These are phyloP conservation scores for Stylosanthes scabra DNA, from an alignment of 331 rosid genomes.

Conservation along the genomic window DNA sequence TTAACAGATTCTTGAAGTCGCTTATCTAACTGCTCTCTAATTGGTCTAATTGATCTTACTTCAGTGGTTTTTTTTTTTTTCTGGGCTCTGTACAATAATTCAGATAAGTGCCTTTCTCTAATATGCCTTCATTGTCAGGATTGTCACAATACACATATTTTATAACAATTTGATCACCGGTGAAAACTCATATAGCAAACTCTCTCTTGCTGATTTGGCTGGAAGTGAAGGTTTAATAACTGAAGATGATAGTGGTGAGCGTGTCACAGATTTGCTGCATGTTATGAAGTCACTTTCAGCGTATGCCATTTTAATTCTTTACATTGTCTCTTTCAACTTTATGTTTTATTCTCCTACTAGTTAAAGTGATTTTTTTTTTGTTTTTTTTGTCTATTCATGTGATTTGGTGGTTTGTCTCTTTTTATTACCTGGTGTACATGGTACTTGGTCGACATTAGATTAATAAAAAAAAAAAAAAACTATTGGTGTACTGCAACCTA, in stretches of 20 bases:
- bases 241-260: conserved; percentile 83
- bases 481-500: too few species aligned
- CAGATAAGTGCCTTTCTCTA: conserved; percentile 30
- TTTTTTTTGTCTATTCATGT: not conserved
- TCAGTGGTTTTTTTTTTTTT: not conserved
- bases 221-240: conserved; percentile 87
- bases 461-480: too few species aligned
- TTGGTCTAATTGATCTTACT: not conserved
- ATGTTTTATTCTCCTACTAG: conserved; percentile 6
- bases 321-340: conserved; percentile 2
- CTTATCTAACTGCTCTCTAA: too few species aligned
- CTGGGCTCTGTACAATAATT: conserved; percentile 24
- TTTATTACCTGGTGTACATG: conserved; percentile 1
- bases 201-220: conserved; percentile 86
- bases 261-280: conserved; percentile 82
- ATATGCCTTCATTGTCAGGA: conserved; percentile 59
- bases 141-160: conserved; percentile 64
- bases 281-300: conserved; percentile 96
- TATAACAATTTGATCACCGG: conserved; percentile 73
- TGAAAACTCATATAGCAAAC: conserved; percentile 79
- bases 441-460: not conserved
- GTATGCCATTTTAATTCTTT: conserved; percentile 52
- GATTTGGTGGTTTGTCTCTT: conserved; percentile 28
- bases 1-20: too few species aligned
- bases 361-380: too few species aligned